Conservation (phyloP, 176 grass and related monocot genomes). For the Cenchrus americanus region DNA sequence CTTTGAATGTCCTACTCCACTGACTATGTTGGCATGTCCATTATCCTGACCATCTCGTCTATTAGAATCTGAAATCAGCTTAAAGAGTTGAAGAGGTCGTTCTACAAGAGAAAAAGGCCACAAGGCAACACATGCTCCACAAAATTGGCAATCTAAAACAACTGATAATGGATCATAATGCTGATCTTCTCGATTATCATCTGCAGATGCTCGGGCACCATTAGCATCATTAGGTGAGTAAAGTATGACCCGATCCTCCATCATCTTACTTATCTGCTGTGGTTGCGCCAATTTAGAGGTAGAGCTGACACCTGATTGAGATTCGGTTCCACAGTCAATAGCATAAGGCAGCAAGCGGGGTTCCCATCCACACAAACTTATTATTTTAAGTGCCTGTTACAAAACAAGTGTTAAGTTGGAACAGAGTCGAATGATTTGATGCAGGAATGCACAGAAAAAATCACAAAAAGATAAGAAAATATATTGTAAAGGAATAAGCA, state of each 20-base stretch:
- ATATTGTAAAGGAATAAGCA: not conserved
- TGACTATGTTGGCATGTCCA: conserved; percentile 34
- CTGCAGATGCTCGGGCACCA: conserved; percentile 38
- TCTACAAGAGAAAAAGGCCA: conserved; percentile 76
- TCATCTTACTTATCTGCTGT: conserved; percentile 39
- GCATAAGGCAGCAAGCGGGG: conserved; percentile 82
- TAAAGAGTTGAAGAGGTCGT: conserved; percentile 81
- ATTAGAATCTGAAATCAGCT: conserved; percentile 58
- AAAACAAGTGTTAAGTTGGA: conserved; percentile 29
- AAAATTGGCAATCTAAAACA: conserved; percentile 92
- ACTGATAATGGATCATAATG: conserved; percentile 77
- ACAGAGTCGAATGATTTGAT: conserved; percentile 18
- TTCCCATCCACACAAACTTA: conserved; percentile 93
- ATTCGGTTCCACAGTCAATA: conserved; percentile 70
- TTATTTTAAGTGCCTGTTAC: conserved; percentile 79
- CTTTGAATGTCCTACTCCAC: conserved; percentile 52
- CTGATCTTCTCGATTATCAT: conserved; percentile 41
- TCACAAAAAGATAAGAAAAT: conserved; percentile 4
- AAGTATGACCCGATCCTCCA: conserved; percentile 55
- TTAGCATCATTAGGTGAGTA: conserved; percentile 52
- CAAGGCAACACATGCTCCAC: conserved; percentile 89
- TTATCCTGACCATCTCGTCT: conserved; percentile 58
- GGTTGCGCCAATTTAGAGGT: conserved; percentile 47
- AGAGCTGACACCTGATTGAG: conserved; percentile 46
- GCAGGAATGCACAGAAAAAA: not conserved